Evolutionary conservation across 768 basidiomycete species (phyloP).

Genomic region (Trametes cingulata): DNA sequence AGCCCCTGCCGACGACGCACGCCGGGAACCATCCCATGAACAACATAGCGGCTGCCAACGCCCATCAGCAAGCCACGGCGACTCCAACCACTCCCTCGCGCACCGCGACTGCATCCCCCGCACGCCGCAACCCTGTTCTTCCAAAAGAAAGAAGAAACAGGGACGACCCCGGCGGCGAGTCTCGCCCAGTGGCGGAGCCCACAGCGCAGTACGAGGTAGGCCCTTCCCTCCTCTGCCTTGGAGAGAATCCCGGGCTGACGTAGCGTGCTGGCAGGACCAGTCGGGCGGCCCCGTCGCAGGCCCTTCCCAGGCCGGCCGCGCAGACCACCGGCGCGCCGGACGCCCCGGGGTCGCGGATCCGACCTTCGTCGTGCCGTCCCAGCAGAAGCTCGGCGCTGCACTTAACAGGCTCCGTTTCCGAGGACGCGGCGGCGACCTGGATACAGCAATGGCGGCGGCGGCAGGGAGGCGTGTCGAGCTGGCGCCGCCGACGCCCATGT

Average conservation of each 20-base stretch:
- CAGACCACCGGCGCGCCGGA: background rate
- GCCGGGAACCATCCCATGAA: no score
- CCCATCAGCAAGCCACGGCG: background rate
- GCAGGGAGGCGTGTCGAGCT: background rate
- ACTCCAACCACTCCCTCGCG: background rate
- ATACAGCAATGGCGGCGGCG: background rate
- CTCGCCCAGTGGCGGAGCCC: constrained; percentile 17
- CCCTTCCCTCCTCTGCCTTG: constrained; percentile 16
- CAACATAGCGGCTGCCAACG: no score
- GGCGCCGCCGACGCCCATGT: background rate
- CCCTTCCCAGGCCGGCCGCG: background rate
- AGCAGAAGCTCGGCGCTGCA: constrained; percentile 9
- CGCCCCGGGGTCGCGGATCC: background rate
- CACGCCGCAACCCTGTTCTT: constrained; percentile 13
- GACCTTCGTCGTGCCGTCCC: constrained; percentile 3
- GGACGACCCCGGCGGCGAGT: constrained; percentile 23
- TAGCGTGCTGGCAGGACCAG: background rate
- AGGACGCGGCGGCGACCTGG: background rate
- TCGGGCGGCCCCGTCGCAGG: background rate
- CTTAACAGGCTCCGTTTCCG: constrained; percentile 9
- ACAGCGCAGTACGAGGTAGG: constrained; percentile 20
- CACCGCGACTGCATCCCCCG: background rate
- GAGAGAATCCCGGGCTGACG: constrained; percentile 13
- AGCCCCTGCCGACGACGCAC: background rate
- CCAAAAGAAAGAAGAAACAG: constrained; percentile 26